Conservation (phyloP, 2,329 filamentous ascomycete genomes). For the Cryphonectria parasitica region DNA sequence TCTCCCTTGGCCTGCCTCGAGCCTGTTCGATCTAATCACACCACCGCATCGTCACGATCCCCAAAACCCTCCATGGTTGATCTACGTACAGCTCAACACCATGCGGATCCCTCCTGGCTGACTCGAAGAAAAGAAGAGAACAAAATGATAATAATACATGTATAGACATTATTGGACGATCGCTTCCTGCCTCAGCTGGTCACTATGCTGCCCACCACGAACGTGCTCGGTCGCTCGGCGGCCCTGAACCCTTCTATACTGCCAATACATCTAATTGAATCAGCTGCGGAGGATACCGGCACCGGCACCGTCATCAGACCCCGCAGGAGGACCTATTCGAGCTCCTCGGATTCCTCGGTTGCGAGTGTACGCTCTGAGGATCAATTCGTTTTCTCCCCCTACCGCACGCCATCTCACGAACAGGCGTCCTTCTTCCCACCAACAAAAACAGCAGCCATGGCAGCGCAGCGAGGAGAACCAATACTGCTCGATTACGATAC, state of each 20-base stretch:
- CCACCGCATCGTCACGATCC: background rate
- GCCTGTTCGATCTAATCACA: slow-evolving; percentile 14
- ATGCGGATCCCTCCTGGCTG: background rate
- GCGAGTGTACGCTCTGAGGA: slow-evolving; percentile 39
- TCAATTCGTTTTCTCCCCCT: slow-evolving; percentile 42
- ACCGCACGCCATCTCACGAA: slow-evolving; percentile 37
- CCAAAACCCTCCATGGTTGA: background rate
- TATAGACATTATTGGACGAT: background rate
- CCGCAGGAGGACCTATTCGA: slow-evolving; percentile 41
- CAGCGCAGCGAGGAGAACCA: background rate
- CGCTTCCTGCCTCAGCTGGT: slow-evolving; percentile 5
- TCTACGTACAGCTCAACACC: background rate
- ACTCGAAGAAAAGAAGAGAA: background rate
- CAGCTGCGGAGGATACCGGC: background rate
- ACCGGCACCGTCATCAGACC: background rate
- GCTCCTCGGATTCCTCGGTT: slow-evolving; percentile 48
- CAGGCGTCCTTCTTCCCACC: slow-evolving; percentile 24
- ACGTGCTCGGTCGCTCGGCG: slow-evolving; percentile 13
- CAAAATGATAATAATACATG: background rate
- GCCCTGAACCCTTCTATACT: slow-evolving; percentile 44
- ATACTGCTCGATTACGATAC: background rate
- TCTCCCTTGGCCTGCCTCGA: background rate
- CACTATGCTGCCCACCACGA: slow-evolving; percentile 17
- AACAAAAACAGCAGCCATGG: slow-evolving; percentile 5
- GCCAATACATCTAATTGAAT: background rate